Evolutionary conservation across 106 monocot genomes (phyloP).

Genomic region (Cymbidium sinense): DNA sequence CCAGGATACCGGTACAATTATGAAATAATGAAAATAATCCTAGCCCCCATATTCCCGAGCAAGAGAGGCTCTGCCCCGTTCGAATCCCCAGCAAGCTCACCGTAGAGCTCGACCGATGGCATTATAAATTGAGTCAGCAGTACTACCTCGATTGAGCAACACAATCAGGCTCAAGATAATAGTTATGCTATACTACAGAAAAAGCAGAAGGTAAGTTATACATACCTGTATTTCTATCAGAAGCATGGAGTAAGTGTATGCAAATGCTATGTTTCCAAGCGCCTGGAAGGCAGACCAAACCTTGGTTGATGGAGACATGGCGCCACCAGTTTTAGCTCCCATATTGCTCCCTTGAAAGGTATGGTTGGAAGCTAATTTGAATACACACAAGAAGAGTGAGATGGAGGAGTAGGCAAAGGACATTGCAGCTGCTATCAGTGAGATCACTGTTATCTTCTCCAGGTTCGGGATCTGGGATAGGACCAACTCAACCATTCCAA

Average conservation of each 20-base stretch:
- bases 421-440: slow-evolving; percentile 46
- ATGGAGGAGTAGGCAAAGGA: slow-evolving; percentile 49
- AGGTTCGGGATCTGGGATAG: slow-evolving; percentile 53
- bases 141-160: too few relatives aligned
- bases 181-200: too few relatives aligned
- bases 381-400: slow-evolving; percentile 23
- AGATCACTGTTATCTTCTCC: slow-evolving; percentile 42
- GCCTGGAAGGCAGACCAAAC: slow-evolving; percentile 56
- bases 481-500: slow-evolving; percentile 36
- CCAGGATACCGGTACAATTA: too few relatives aligned
- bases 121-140: too few relatives aligned
- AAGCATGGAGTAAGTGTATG: slow-evolving; percentile 54
- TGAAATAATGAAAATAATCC: too few relatives aligned
- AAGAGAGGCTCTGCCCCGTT: too few relatives aligned
- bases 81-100: too few relatives aligned
- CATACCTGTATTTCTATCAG: slow-evolving; percentile 62
- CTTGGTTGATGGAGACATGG: slow-evolving; percentile 13
- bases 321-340: slow-evolving; percentile 11
- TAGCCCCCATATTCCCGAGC: too few relatives aligned
- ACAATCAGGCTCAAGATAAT: too few relatives aligned
- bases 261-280: slow-evolving; percentile 63
- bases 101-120: too few relatives aligned
- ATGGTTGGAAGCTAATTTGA: slow-evolving; percentile 18
- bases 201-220: background rate
- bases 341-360: slow-evolving; percentile 12